Evolutionary conservation across 169 alveolate species (phyloP), one percentile per base, ranked within the genome.

Genomic region (Plasmodium adleri): DNA sequence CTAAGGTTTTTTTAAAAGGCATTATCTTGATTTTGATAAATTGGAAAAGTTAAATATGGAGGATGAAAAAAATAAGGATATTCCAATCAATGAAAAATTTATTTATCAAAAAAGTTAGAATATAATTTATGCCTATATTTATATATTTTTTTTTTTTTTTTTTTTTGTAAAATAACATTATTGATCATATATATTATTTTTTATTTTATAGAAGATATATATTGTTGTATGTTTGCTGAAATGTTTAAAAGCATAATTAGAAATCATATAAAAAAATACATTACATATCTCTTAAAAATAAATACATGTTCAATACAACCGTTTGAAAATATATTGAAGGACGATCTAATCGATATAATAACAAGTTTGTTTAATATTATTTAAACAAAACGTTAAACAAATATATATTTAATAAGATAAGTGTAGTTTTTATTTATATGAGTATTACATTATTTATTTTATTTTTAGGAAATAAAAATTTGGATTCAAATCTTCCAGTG

Each of bases 221-320:
- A 63, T 75, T 73, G 75, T 43, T 62, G 28, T 56, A 86, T 86
- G 92, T 86, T 86, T 63, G 58, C 92, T 47, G 92, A 67, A 59
- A 86, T 86, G 92, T 86, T 86, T 66, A 86, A 86, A 60, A 62
- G 72, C 66, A 86, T 86, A 72, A 86, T 86, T 56, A 45, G 72
- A 58, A 86, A 70, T 2, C 78, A 86, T 24, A 86, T 86, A n/a
- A 86, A 50, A 54, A 70, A 72, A 28, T 54, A 60, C 62, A 47
- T 72, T 71, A 58, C 39, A 60, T 28, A 45, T 6, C 86, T 86
- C 28, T 72, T 74, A n/a, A 59, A 86, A 9, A 72, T 86, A 60
- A 86, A 54, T 68, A 49, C 74, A 17, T 86, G 88, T 24, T 86
- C 92, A 43, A 86, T 86, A n/a, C 86, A 62, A 58, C 62, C 75